Percentiles rank a stretch among this genome's conserved stretches.
Conservation (phyloP, 495 filamentous ascomycete species). For the Aspergillus wentii region DNA sequence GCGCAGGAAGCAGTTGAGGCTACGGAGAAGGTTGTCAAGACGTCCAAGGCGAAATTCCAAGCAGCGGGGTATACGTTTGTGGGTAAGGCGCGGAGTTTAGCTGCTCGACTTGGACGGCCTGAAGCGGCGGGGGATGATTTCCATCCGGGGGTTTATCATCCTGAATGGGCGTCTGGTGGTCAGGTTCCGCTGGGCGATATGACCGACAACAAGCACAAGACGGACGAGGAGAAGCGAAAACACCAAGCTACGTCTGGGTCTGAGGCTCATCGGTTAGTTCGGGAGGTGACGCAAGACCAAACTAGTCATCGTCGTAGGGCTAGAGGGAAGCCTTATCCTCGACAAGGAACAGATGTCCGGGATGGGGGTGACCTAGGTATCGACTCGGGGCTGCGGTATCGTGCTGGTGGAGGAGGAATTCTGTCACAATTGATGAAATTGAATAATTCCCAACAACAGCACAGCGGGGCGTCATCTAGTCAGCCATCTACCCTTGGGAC, state of each 20-base stretch:
- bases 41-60: constrained; percentile 1
- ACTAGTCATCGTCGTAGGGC: constrained; percentile 18
- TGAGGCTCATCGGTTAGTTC: constrained; percentile 25
- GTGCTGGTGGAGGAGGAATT: constrained; percentile 26
- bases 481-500: neutral
- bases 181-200: constrained; percentile 21
- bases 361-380: constrained; percentile 9
- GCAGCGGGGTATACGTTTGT: constrained; percentile 2
- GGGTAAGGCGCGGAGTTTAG: constrained; percentile 3
- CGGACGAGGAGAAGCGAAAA: constrained; percentile 18
- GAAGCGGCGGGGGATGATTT: constrained; percentile 20
- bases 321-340: constrained; percentile 14
- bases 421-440: constrained; percentile 30
- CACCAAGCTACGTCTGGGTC: constrained; percentile 14
- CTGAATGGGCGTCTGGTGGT: constrained; percentile 23
- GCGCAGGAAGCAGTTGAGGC: neutral
- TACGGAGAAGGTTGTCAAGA: neutral
- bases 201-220: constrained; percentile 28
- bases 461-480: constrained; percentile 8
- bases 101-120: constrained; percentile 17
- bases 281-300: constrained; percentile 28
- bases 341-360: constrained; percentile 7
- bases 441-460: constrained; percentile 12
- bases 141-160: constrained; percentile 16
- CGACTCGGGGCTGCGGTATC: constrained; percentile 15